A percentile compares a stretch with the other conserved stretches of the same genome.
These are phyloP conservation scores for Helenozyma baotianmanensis DNA, from an alignment of 805 yeast genomes.

Conservation along the genomic window DNA sequence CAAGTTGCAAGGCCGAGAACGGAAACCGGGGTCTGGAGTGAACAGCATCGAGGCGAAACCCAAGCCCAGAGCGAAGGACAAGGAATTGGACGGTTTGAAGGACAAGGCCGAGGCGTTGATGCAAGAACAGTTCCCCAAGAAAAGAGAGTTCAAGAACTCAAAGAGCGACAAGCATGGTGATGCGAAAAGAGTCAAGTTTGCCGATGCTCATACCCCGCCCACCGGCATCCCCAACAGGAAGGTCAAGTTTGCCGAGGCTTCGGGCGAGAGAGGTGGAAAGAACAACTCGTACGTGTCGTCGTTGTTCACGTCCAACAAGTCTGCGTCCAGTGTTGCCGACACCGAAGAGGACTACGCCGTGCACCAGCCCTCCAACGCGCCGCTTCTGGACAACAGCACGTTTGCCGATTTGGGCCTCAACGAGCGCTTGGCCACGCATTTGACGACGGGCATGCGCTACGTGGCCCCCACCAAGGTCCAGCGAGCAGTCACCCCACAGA, in stretches of 20 bases:
- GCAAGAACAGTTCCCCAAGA: slow-evolving; percentile 2
- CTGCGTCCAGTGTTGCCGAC: slow-evolving; percentile 54
- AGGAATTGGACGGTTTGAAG: slow-evolving; percentile 2
- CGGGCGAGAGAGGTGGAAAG: slow-evolving; percentile 51
- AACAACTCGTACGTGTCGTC: slow-evolving; percentile 77
- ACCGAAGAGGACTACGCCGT: slow-evolving; percentile 38
- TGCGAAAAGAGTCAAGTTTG: slow-evolving; percentile 2
- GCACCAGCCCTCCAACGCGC: slow-evolving; percentile 76
- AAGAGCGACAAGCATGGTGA: neutral
- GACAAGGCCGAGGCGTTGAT: slow-evolving; percentile 9
- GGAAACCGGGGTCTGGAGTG: slow-evolving; percentile 28
- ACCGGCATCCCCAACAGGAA: slow-evolving; percentile 17
- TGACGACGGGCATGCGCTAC: slow-evolving; percentile 53
- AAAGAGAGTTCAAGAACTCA: slow-evolving; percentile 9
- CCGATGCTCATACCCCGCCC: too few species aligned
- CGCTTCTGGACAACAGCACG: slow-evolving; percentile 61
- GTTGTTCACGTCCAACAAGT: slow-evolving; percentile 49
- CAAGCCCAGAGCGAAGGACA: neutral
- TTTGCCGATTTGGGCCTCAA: slow-evolving; percentile 71
- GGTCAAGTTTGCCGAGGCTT: slow-evolving; percentile 41
- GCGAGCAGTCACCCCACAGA: slow-evolving; percentile 69
- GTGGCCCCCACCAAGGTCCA: slow-evolving; percentile 83
- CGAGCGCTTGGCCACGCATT: slow-evolving; percentile 46
- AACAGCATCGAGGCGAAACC: slow-evolving; percentile 21
- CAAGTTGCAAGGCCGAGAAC: slow-evolving; percentile 42